Evolutionary conservation across 139 green algal genomes (phyloP).

Genomic region (Chlamydomonas schloesseri): DNA sequence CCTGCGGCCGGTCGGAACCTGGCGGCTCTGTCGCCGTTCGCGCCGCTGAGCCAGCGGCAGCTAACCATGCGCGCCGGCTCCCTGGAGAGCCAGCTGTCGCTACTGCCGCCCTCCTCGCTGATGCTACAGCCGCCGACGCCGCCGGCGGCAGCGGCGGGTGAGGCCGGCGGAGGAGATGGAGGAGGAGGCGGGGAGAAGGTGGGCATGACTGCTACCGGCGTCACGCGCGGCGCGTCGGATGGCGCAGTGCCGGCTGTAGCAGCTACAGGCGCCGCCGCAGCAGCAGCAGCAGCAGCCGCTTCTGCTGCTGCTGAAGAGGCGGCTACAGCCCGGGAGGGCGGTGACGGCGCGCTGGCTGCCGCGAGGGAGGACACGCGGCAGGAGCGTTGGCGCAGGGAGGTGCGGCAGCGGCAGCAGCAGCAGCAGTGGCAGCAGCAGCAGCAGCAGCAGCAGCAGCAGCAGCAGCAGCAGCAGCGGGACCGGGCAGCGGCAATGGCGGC

Average conservation of each 20-base stretch:
- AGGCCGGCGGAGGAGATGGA: background rate
- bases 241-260: background rate
- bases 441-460: background rate
- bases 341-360: background rate
- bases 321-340: too few relatives aligned
- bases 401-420: background rate
- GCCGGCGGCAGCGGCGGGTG: background rate
- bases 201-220: too few relatives aligned
- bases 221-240: conserved; percentile 4
- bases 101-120: background rate
- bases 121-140: background rate
- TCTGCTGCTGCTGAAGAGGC: background rate
- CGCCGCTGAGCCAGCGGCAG: conserved; percentile 31
- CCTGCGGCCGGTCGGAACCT: background rate
- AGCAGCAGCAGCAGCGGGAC: background rate
- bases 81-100: conserved; percentile 22
- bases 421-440: background rate
- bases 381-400: too few relatives aligned
- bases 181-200: too few relatives aligned
- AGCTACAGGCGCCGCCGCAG: too few relatives aligned
- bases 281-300: background rate
- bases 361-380: background rate
- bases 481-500: too few relatives aligned
- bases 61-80: conserved; percentile 9
- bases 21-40: background rate